These are phyloP conservation scores for Davidsoniella eucalypti DNA, from an alignment of 2,329 filamentous ascomycete genomes.

Conservation along the genomic window DNA sequence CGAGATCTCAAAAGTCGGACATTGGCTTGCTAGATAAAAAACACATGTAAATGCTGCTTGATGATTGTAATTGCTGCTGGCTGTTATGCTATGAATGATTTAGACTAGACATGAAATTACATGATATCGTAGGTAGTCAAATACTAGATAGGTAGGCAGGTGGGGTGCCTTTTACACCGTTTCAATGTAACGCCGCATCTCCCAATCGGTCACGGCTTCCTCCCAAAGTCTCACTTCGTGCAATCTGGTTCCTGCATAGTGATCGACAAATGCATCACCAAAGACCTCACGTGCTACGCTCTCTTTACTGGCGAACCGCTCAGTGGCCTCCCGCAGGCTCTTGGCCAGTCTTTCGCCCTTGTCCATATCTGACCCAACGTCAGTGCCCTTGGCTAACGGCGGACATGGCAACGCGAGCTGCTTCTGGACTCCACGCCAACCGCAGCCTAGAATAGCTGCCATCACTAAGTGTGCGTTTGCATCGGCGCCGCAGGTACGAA, in stretches of 20 bases:
- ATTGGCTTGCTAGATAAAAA: too few relatives aligned
- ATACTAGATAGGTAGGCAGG: too few relatives aligned
- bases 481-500: slow-evolving; percentile 88
- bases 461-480: slow-evolving; percentile 80
- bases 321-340: slow-evolving; percentile 69
- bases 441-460: slow-evolving; percentile 69
- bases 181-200: slow-evolving; percentile 63
- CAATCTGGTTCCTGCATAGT: slow-evolving; percentile 80
- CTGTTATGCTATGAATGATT: background rate
- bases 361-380: slow-evolving; percentile 57
- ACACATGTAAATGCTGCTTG: too few relatives aligned
- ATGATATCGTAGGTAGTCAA: background rate
- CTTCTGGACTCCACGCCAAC: slow-evolving; percentile 84
- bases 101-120: background rate
- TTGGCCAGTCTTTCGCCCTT: slow-evolving; percentile 66
- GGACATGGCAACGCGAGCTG: slow-evolving; percentile 70
- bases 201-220: slow-evolving; percentile 94
- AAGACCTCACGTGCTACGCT: slow-evolving; percentile 90
- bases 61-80: background rate
- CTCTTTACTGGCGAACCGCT: slow-evolving; percentile 55
- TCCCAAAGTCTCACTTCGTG: slow-evolving; percentile 87
- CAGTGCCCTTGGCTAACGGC: slow-evolving; percentile 70
- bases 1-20: background rate
- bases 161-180: slow-evolving; percentile 34
- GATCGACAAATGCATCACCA: slow-evolving; percentile 89